Evolutionary conservation across 441 rosid species (phyloP).

Genomic region (Omphalea diandra): DNA sequence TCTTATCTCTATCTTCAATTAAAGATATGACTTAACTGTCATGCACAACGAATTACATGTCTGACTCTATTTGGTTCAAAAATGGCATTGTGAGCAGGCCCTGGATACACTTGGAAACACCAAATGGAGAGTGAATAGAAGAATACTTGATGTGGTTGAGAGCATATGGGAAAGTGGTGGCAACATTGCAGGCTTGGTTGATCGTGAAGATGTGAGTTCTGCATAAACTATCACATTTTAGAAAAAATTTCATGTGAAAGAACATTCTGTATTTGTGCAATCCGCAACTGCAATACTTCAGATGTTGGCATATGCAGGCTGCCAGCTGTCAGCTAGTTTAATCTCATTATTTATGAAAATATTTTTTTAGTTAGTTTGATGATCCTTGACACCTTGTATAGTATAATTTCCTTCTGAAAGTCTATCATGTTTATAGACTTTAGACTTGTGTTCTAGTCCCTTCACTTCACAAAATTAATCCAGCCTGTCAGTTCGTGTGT

Average conservation of each 20-base stretch:
- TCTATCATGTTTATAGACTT: neutral
- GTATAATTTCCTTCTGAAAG: neutral
- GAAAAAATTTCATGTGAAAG: neutral
- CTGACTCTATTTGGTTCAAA: conserved; percentile 2
- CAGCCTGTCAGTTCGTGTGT: neutral
- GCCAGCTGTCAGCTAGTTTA: neutral
- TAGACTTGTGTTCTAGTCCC: neutral
- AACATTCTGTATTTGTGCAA: neutral
- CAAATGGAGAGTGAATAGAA: conserved; percentile 84
- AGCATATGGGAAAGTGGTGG: conserved; percentile 85
- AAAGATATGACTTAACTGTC: neutral
- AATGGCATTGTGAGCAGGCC: conserved; percentile 53
- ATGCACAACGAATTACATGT: conserved; percentile 5
- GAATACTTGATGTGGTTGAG: conserved; percentile 74
- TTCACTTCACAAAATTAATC: neutral
- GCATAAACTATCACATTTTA: conserved; percentile 13
- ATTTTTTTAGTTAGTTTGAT: neutral
- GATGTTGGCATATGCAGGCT: neutral
- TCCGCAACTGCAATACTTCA: neutral
- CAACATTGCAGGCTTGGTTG: conserved; percentile 77
- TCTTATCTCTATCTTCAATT: conserved; percentile 7
- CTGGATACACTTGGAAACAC: conserved; percentile 91
- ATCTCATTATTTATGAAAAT: neutral
- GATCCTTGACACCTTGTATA: neutral
- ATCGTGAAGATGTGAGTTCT: conserved; percentile 73